Percentiles rank a stretch among this genome's conserved stretches.
Conservation (phyloP, 441 rosid genomes). For the Erodium chrysanthum region DNA sequence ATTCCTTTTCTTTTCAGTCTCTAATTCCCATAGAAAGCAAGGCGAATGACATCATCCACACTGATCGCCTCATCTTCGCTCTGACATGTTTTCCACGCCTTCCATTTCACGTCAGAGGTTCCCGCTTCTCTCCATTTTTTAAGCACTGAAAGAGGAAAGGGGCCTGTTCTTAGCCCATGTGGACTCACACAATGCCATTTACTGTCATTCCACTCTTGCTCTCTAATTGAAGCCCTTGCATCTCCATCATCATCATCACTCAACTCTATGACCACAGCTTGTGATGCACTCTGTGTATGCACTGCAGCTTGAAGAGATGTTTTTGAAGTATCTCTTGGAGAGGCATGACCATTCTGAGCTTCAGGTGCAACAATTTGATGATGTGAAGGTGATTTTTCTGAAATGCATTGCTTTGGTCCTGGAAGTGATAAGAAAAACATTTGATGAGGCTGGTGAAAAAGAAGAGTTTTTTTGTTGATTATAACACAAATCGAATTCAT, state of each 20-base stretch:
- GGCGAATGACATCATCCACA: constrained; percentile 11
- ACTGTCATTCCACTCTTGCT: not conserved
- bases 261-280: constrained; percentile 15
- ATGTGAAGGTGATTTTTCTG: not conserved
- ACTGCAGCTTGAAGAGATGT: constrained; percentile 11
- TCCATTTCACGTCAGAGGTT: not conserved
- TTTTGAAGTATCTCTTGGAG: not conserved
- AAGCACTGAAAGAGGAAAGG: constrained; percentile 22
- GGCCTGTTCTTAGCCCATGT: constrained; percentile 19
- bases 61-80: constrained; percentile 22
- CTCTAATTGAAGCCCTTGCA: not conserved
- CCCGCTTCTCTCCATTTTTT: constrained; percentile 20
- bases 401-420: constrained; percentile 18
- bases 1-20: not conserved
- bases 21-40: not conserved
- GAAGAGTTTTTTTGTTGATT: not conserved
- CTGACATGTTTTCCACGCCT: constrained; percentile 24
- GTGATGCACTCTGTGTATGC: constrained; percentile 6
- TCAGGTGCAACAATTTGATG: not conserved
- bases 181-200: constrained; percentile 19
- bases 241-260: constrained; percentile 23
- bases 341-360: constrained; percentile 8
- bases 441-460: not conserved
- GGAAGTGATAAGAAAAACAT: not conserved
- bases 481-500: too few relatives aligned